phyloP scores from a whole-genome alignment of 2,329 filamentous ascomycete species.

The Ustilaginoidea virens region DNA sequence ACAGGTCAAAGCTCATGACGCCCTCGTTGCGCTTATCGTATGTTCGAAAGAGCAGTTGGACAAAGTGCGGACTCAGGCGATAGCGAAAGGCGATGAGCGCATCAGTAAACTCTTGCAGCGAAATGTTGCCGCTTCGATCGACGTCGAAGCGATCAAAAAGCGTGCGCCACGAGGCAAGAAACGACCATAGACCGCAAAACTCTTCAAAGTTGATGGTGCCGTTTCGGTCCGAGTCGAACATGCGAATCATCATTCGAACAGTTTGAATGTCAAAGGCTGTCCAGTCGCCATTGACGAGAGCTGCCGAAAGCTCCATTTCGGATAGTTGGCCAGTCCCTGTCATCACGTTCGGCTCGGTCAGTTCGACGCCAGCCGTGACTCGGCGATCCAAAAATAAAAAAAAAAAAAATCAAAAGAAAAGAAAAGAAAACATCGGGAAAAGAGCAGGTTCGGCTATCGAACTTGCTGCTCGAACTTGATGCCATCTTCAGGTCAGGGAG shows the following conservation, averaged over 20 bases:
- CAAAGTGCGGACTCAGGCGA: conserved; percentile 69
- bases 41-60: conserved; percentile 70
- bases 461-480: no score
- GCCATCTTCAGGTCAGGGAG: no score
- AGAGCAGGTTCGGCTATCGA: no score
- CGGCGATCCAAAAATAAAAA: no score
- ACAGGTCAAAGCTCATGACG: conserved; percentile 82
- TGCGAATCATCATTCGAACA: conserved; percentile 97
- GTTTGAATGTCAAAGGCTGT: conserved; percentile 86
- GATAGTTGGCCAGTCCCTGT: conserved; percentile 66
- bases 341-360: not conserved
- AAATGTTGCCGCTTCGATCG: conserved; percentile 77
- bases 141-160: conserved; percentile 92
- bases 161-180: conserved; percentile 82
- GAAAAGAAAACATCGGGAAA: no score
- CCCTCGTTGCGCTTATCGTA: conserved; percentile 67
- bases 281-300: conserved; percentile 93
- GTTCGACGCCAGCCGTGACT: not conserved
- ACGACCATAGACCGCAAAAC: conserved; percentile 93
- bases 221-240: conserved; percentile 89
- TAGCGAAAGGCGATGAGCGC: conserved; percentile 90
- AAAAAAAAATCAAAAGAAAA: no score
- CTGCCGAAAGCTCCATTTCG: conserved; percentile 72
- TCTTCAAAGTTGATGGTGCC: conserved; percentile 89
- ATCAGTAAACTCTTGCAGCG: conserved; percentile 72